Evolutionary conservation across 2,329 filamentous ascomycete species (phyloP), one percentile per base, ranked within the genome.

Genomic region (Graphilbum sp.): DNA sequence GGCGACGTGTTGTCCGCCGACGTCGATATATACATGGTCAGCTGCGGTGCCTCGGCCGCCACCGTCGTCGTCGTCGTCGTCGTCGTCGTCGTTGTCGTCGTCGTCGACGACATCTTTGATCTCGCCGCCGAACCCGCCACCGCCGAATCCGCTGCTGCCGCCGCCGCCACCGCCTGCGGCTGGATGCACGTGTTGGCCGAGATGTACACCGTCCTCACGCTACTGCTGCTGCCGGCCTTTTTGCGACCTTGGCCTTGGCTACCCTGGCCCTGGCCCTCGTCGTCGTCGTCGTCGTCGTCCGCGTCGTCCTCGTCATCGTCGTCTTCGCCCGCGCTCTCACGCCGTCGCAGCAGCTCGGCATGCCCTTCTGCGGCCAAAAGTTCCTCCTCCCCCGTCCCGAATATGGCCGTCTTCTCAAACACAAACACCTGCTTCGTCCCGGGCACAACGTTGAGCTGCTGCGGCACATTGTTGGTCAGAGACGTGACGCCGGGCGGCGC

Each of bases 131-230:
- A n/a, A n/a, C n/a, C n/a, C n/a, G n/a, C n/a, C n/a, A n/a, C n/a
- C n/a, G n/a, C n/a, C n/a, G n/a, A n/a, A n/a, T n/a, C 20, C n/a
- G 39, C 16, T 20, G 17, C 33, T 1, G 33, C 23, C 16, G 29
- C 3, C 11, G 61, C 58, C 2, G 61, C 61, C 9, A 58, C 70
- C 31, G 66, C 62, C 17, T 58, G 53, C 12, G 88, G 90, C 49
- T 92, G 85, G 20, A 72, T 57, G 56, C 90, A 98, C 1, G 83
- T 87, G 47, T 86, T 96, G 32, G 86, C 75, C 2, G 86, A 86
- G 38, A 98, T 67, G 55, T 80, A 95, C 3, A 96, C 63, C 2
- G 59, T 71, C 32, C n/a, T n/a, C n/a, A n/a, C n/a, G n/a, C n/a
- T n/a, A n/a, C n/a, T n/a, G n/a, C n/a, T n/a, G n/a, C n/a, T n/a